Conservation (phyloP, 257 asterid species). For the Fraxinus excelsior region DNA sequence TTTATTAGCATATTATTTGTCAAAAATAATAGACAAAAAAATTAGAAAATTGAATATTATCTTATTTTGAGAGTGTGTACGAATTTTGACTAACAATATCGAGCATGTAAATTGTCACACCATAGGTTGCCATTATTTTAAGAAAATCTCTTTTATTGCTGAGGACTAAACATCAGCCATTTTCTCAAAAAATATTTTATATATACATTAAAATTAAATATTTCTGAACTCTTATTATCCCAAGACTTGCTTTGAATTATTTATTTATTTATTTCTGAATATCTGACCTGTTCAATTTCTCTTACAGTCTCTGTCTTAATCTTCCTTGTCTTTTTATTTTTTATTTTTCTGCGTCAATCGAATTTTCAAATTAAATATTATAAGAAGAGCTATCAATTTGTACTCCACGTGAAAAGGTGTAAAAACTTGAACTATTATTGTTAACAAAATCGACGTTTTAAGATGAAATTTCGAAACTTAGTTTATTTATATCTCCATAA, state of each 20-base stretch:
- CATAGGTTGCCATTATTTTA: not conserved
- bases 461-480: no score
- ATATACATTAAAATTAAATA: conserved; percentile 5
- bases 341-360: not conserved
- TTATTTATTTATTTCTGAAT: conserved; percentile 23
- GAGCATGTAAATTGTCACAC: not conserved
- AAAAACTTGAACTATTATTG: no score
- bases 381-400: no score
- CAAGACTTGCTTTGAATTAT: conserved; percentile 20
- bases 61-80: no score
- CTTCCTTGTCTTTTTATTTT: not conserved
- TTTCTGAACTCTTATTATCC: conserved; percentile 30
- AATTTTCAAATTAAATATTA: no score
- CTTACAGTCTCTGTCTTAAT: not conserved
- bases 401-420: no score
- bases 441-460: no score
- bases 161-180: conserved; percentile 13
- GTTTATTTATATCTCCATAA: no score
- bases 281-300: conserved; percentile 22
- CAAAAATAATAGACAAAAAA: no score
- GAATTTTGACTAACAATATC: no score
- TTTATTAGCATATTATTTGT: not conserved
- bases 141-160: not conserved
- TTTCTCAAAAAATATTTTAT: not conserved
- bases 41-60: no score